Evolutionary conservation across 2,329 filamentous ascomycete species (phyloP).

Genomic region (Pseudocercospora fuligena): DNA sequence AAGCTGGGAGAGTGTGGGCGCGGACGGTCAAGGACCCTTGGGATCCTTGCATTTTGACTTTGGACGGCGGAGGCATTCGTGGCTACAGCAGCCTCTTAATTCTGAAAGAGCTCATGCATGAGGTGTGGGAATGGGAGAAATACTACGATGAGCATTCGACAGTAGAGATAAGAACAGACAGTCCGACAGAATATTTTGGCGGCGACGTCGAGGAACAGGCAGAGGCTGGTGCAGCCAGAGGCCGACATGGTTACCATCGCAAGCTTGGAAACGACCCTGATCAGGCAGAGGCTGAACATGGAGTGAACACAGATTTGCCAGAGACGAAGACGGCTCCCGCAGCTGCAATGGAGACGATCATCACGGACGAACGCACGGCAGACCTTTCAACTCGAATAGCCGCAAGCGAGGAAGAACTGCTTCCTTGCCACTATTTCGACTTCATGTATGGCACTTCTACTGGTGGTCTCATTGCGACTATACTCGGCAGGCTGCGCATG

Average conservation of each 20-base stretch:
- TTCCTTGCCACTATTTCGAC: constrained; percentile 60
- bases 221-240: constrained; percentile 23
- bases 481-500: constrained; percentile 57
- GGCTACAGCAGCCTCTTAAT: constrained; percentile 58
- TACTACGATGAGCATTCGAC: constrained; percentile 39
- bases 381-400: constrained; percentile 31
- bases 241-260: constrained; percentile 20
- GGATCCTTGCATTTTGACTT: constrained; percentile 54
- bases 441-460: constrained; percentile 60
- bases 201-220: constrained; percentile 23
- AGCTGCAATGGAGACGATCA: constrained; percentile 25
- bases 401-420: constrained; percentile 49
- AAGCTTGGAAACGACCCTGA: constrained; percentile 26
- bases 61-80: constrained; percentile 57
- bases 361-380: constrained; percentile 30
- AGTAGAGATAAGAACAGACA: constrained; percentile 26
- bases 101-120: constrained; percentile 54
- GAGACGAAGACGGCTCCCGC: constrained; percentile 13
- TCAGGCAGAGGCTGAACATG: constrained; percentile 24
- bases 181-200: constrained; percentile 22
- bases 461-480: constrained; percentile 57
- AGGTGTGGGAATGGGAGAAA: constrained; percentile 51
- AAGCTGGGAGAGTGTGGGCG: constrained; percentile 51
- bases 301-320: constrained; percentile 20
- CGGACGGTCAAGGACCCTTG: constrained; percentile 51